phyloP scores from a whole-genome alignment of 192 early-diverging fungal genomes.

The Backusella morwellensis region DNA sequence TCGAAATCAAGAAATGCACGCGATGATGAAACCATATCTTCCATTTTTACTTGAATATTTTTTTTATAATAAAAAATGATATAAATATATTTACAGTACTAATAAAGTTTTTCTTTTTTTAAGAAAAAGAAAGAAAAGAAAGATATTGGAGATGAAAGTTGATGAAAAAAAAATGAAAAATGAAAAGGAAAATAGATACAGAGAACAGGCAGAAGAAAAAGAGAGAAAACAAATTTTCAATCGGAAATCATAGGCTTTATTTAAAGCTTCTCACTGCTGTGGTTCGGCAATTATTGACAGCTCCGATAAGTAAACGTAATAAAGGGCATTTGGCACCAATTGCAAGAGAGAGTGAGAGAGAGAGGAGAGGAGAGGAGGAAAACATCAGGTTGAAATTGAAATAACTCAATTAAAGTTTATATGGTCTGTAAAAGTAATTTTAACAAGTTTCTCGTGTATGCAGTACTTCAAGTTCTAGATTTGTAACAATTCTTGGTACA shows the following conservation, averaged over 20 bases:
- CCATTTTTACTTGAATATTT: not conserved
- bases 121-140: not conserved
- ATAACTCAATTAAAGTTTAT: not conserved
- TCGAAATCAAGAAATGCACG: constrained; percentile 11
- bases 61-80: not conserved
- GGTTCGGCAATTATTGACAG: not conserved
- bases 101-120: not conserved
- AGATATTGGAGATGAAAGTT: not conserved
- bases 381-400: not conserved
- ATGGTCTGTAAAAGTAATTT: not conserved
- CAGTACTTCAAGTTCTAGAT: not conserved
- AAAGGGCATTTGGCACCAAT: not conserved
- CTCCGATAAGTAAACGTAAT: not conserved
- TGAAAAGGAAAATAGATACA: not conserved
- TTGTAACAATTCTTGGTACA: not conserved
- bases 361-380: not conserved
- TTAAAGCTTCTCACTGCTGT: not conserved
- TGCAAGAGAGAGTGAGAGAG: not conserved
- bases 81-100: not conserved
- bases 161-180: not conserved
- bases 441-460: not conserved
- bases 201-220: not conserved
- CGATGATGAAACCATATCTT: not conserved
- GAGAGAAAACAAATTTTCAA: not conserved
- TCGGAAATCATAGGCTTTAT: not conserved